A percentile compares a stretch with the other conserved stretches of the same genome.
phyloP scores from a whole-genome alignment of 441 rosid species.

The Breynia disticha region DNA sequence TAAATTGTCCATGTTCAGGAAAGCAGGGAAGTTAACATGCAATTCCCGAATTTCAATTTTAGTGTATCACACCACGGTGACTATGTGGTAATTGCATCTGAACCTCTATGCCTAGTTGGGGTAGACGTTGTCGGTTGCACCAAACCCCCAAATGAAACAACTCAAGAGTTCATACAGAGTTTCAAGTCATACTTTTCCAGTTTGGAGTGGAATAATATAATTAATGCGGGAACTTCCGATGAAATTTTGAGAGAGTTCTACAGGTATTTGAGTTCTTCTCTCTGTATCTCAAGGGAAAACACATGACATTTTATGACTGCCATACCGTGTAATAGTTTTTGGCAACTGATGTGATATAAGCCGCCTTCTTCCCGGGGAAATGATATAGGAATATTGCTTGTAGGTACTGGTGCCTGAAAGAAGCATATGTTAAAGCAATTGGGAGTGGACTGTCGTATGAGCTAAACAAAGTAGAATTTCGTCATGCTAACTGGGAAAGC shows the following conservation, averaged over 20 bases:
- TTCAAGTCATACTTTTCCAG: conserved; percentile 46
- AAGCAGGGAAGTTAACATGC: conserved; percentile 12
- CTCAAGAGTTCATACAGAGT: conserved; percentile 36
- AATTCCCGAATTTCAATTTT: conserved; percentile 56
- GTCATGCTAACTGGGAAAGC: conserved; percentile 41
- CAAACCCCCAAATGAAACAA: conserved; percentile 30
- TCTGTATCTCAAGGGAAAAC: background rate
- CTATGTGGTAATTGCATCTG: conserved; percentile 63
- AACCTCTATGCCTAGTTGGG: conserved; percentile 63
- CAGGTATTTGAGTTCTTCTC: conserved; percentile 31
- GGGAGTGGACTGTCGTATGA: conserved; percentile 44
- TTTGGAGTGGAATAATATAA: conserved; percentile 42
- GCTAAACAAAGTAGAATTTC: conserved; percentile 48
- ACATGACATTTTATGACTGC: too few relatives aligned
- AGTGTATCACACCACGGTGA: conserved; percentile 68
- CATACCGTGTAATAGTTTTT: too few relatives aligned
- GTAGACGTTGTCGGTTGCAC: conserved; percentile 39
- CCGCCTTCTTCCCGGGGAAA: background rate
- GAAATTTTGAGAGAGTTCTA: conserved; percentile 43
- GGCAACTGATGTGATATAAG: background rate
- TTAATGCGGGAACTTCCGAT: conserved; percentile 29
- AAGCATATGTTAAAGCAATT: conserved; percentile 63
- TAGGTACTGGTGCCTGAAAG: conserved; percentile 69
- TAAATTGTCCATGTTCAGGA: conserved; percentile 28
- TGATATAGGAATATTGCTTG: background rate